These are phyloP conservation scores for Pseudonitzschia pungens DNA, from an alignment of 108 stramenopile species.

Conservation along the genomic window DNA sequence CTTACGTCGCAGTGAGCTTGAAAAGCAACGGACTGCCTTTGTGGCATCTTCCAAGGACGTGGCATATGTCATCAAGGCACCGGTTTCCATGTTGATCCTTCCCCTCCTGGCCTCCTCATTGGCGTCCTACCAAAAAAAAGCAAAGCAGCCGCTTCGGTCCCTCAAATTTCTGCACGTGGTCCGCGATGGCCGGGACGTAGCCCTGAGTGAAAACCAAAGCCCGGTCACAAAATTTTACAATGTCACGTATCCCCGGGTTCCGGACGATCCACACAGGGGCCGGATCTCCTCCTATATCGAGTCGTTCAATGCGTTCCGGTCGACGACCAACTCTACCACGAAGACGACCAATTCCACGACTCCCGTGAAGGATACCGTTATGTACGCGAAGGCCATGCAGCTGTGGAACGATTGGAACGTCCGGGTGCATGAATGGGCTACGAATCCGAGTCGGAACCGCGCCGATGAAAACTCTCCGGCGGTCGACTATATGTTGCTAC, in stretches of 20 bases:
- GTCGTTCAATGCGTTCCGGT: too few species aligned
- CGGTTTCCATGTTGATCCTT: slow-evolving; percentile 70
- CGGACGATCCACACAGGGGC: neutral
- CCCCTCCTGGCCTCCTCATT: slow-evolving; percentile 36
- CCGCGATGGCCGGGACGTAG: slow-evolving; percentile 83
- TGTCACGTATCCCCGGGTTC: slow-evolving; percentile 23
- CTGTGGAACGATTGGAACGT: slow-evolving; percentile 65
- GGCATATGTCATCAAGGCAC: slow-evolving; percentile 73
- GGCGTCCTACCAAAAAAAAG: neutral
- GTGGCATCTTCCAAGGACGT: slow-evolving; percentile 13
- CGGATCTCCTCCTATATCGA: neutral
- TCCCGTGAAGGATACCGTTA: neutral
- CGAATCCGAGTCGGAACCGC: neutral
- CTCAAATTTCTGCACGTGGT: slow-evolving; percentile 69
- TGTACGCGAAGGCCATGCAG: slow-evolving; percentile 40
- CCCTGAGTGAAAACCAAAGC: slow-evolving; percentile 68
- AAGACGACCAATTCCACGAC: neutral
- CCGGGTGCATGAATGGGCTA: slow-evolving; percentile 20
- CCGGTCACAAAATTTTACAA: slow-evolving; percentile 77
- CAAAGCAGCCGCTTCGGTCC: slow-evolving; percentile 22
- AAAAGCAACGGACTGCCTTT: too few species aligned
- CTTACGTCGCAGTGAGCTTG: too few species aligned
- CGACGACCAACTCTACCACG: neutral
- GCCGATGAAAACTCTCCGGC: neutral
- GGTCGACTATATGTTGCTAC: slow-evolving; percentile 28